Percentiles rank a stretch among this genome's conserved stretches.
phyloP scores from a whole-genome alignment of 2,329 filamentous ascomycete species.

The Coniochaeta prunicola region DNA sequence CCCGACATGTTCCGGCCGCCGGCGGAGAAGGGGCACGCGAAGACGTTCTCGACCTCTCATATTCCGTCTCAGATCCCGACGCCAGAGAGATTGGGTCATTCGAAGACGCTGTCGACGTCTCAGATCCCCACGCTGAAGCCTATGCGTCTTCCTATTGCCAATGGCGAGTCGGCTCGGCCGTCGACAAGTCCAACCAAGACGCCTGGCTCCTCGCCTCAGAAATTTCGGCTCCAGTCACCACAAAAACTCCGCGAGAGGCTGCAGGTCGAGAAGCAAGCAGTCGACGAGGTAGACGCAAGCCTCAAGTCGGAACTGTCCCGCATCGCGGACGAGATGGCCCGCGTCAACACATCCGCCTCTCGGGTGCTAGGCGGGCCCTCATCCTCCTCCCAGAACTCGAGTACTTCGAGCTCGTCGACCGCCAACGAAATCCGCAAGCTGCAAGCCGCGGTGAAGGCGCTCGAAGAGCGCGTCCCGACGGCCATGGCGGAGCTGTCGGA shows the following conservation, averaged over 20 bases:
- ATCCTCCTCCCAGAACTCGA: constrained; percentile 19
- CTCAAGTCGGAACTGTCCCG: constrained; percentile 70
- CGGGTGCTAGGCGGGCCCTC: constrained; percentile 14
- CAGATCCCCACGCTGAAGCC: constrained; percentile 48
- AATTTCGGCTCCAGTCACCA: constrained; percentile 61
- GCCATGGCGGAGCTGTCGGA: constrained; percentile 51
- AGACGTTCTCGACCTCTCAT: constrained; percentile 43
- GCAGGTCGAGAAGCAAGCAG: constrained; percentile 69
- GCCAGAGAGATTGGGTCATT: constrained; percentile 22
- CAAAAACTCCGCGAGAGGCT: constrained; percentile 79
- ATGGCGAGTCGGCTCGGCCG: constrained; percentile 20
- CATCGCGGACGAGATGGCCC: constrained; percentile 73
- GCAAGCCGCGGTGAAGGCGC: constrained; percentile 49
- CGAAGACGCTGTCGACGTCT: constrained; percentile 44
- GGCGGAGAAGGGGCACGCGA: constrained; percentile 29
- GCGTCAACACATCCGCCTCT: constrained; percentile 28
- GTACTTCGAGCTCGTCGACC: constrained; percentile 21
- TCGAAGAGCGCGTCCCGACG: constrained; percentile 61
- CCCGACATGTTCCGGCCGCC: constrained; percentile 10
- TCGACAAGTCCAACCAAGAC: constrained; percentile 29
- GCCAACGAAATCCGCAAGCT: constrained; percentile 44
- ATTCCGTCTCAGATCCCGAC: constrained; percentile 36
- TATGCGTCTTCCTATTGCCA: constrained; percentile 17
- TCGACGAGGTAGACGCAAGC: constrained; percentile 61
- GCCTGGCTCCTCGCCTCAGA: constrained; percentile 33